These are phyloP conservation scores for Nakazawaea molendinolei DNA, from an alignment of 805 yeast genomes.

Conservation along the genomic window DNA sequence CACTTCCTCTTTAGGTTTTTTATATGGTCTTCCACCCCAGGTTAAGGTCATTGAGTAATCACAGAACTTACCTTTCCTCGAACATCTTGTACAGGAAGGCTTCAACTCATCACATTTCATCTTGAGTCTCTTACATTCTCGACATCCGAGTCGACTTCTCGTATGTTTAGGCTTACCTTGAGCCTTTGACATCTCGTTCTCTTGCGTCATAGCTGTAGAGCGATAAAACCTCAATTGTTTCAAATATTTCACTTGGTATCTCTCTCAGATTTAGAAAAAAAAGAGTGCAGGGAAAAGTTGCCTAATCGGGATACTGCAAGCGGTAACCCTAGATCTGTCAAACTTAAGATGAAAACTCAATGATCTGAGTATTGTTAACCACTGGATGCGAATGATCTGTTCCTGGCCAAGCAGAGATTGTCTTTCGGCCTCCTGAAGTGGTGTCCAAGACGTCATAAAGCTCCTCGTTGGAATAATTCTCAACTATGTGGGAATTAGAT, in stretches of 20 bases:
- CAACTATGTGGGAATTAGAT: constrained; percentile 14
- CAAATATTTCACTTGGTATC: too few relatives aligned
- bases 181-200: neutral
- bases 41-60: constrained; percentile 58
- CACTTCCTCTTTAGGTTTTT: constrained; percentile 31
- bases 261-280: too few relatives aligned
- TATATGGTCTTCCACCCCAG: constrained; percentile 74
- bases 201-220: neutral
- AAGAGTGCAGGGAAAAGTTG: neutral
- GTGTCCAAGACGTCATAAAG: constrained; percentile 15
- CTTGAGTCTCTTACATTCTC: constrained; percentile 52
- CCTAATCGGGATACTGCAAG: neutral
- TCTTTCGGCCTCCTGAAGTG: constrained; percentile 18
- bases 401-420: constrained; percentile 58
- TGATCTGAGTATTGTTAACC: constrained; percentile 12
- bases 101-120: constrained; percentile 66
- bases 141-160: constrained; percentile 55
- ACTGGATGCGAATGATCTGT: constrained; percentile 58
- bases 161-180: constrained; percentile 20
- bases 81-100: constrained; percentile 56
- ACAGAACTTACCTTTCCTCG: constrained; percentile 38
- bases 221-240: neutral
- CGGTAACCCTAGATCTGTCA: neutral
- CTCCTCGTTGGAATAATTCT: constrained; percentile 9
- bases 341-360: constrained; percentile 4